Evolutionary conservation across 225 moss, liverwort and hornwort genomes (phyloP).

Genomic region (Neckera pumila): DNA sequence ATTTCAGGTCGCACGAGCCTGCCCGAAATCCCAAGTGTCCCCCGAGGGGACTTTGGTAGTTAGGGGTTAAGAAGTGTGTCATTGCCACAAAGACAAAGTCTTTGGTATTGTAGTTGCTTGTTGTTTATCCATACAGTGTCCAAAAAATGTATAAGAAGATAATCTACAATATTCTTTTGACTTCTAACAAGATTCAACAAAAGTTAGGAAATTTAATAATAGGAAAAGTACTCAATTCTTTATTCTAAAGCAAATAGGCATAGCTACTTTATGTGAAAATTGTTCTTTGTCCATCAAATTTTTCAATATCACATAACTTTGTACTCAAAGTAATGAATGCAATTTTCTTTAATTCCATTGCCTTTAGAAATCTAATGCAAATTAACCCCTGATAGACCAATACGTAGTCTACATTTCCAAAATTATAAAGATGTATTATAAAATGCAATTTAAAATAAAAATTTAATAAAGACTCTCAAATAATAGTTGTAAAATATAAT

Average conservation of each 20-base stretch:
- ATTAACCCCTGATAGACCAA: no score
- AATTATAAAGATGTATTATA: no score
- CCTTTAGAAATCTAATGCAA: no score
- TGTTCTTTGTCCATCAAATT: not conserved
- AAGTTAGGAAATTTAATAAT: no score
- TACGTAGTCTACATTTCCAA: accelerated
- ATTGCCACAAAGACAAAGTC: not conserved
- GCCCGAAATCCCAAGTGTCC: no score
- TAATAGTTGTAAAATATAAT: no score
- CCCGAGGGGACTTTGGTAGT: no score
- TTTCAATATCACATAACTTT: not conserved
- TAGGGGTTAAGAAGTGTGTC: not conserved
- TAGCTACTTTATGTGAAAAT: no score
- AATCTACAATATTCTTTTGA: not conserved
- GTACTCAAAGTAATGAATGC: not conserved
- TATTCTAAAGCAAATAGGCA: not conserved
- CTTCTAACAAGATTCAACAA: not conserved
- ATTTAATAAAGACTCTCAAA: no score
- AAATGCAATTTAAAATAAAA: no score
- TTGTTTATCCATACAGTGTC: not conserved
- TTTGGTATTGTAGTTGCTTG: not conserved
- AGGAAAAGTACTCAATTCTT: not conserved
- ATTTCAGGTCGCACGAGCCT: no score
- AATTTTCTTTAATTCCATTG: not conserved
- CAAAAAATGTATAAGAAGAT: not conserved